Conservation (phyloP, 352 stramenopile species). For the Globisporangium echinulatum region DNA sequence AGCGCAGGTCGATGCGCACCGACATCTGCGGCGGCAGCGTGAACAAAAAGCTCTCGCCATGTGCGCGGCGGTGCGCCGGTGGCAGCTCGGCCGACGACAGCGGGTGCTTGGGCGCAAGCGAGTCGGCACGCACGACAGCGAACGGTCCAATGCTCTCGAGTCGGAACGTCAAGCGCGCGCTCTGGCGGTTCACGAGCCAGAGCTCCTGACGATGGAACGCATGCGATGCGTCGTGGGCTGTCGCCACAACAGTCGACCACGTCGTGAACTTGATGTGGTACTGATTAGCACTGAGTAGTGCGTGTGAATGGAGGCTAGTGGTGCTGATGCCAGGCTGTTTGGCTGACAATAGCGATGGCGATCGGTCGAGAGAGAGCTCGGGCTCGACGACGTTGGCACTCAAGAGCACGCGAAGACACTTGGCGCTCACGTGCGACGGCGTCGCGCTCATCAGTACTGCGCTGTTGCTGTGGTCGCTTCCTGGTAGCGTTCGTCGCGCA, state of each 20-base stretch:
- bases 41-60: conserved; percentile 68
- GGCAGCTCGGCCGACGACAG: conserved; percentile 48
- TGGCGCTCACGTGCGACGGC: conserved; percentile 23
- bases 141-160: conserved; percentile 63
- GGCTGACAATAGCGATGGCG: background rate
- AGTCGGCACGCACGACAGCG: conserved; percentile 48
- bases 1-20: conserved; percentile 61
- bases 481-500: conserved; percentile 12
- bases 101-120: conserved; percentile 54
- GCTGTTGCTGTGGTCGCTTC: background rate
- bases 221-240: conserved; percentile 17
- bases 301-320: background rate
- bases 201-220: conserved; percentile 45
- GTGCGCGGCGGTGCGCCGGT: conserved; percentile 39
- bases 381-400: conserved; percentile 56
- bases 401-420: conserved; percentile 60
- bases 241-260: conserved; percentile 48
- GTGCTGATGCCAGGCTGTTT: too few species aligned
- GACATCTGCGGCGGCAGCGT: conserved; percentile 57
- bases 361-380: conserved; percentile 54
- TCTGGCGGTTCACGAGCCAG: conserved; percentile 52
- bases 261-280: conserved; percentile 73
- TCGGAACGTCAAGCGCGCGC: conserved; percentile 59
- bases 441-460: background rate
- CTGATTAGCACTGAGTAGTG: background rate